Evolutionary conservation across 192 early-diverging fungal genomes (phyloP), one percentile per base, ranked within the genome.

Genomic region (Spinellus fusiger): DNA sequence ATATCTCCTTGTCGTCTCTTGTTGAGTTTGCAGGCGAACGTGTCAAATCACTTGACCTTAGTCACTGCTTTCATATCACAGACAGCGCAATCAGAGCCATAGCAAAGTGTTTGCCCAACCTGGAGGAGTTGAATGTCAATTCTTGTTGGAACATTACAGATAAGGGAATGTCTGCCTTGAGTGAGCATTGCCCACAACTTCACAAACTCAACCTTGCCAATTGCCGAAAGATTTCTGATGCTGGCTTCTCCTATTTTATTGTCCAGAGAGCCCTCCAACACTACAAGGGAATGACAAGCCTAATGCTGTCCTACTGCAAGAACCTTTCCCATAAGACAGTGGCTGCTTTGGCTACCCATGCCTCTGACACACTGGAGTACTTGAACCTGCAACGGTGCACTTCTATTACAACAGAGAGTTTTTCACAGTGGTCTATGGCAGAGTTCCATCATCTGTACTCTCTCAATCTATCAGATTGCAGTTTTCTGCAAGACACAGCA

Each of bases 371-470:
- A 3, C 61, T 92, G 9, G 80, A 73, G 48, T 69, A 68, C 5
- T 51, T 91, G 3, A 92, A 90, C 57, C 57, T 92, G 1, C 90
- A 90, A 56, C 64, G 90, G 25, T 91, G 88, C 59, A 92, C 90
- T 1, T 80, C 79, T n/a, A 85, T 92, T 37, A 62, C 74, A 1
- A 86, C 90, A 22, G 71, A 66, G 15, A 89, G 82, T 0, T 90
- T 92, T 64, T 67, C 54, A 0, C 32, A 40, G 23, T 84, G 84
- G 84, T 50, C 33, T 28, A 52, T 64, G 1, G 58, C 68, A 0
- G 54, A 59, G 20, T 79, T 80, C 51, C 61, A 64, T 9, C 44
- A 31, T 5, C 72, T 92, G 29, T 48, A 73, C 26, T 75, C 81
- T 6, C 69, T 92, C 1, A 77, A 74, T 37, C 72, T 92, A 5